A percentile compares a stretch with the other conserved stretches of the same genome.
Conservation (phyloP, 192 early-diverging fungal species). For the Rhizoclosmatium globosum region DNA sequence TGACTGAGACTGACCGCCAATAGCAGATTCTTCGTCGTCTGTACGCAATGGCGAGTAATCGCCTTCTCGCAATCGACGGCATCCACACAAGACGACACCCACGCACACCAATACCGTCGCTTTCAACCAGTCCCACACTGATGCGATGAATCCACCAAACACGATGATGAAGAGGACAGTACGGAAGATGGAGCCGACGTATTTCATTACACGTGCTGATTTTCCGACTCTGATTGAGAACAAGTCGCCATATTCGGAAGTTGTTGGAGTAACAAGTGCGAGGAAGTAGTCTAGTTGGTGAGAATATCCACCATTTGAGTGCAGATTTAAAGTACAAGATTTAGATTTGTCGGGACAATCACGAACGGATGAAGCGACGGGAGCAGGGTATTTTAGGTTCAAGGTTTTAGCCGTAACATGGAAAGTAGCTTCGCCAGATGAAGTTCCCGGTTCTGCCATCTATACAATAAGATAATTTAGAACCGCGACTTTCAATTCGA, state of each 20-base stretch:
- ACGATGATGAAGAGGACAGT: constrained; percentile 11
- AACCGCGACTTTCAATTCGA: not conserved
- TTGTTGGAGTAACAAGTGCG: not conserved
- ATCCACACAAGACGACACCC: too few species aligned
- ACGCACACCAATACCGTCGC: too few species aligned
- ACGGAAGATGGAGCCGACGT: not conserved
- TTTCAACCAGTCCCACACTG: not conserved
- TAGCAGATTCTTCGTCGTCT: too few species aligned
- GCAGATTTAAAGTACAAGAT: not conserved
- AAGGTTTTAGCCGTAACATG: constrained; percentile 6
- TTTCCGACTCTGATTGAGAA: not conserved
- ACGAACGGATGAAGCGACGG: not conserved
- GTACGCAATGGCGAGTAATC: too few species aligned
- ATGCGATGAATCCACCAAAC: constrained; percentile 11
- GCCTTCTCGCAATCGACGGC: too few species aligned
- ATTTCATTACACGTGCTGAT: not conserved
- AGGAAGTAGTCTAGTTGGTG: constrained; percentile 8
- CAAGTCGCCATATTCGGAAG: constrained; percentile 19
- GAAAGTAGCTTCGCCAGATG: constrained; percentile 15
- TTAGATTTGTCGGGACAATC: not conserved
- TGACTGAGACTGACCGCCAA: too few species aligned
- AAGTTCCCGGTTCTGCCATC: constrained; percentile 19
- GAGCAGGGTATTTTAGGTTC: not conserved
- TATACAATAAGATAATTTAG: not conserved
- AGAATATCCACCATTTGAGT: constrained; percentile 1